Evolutionary conservation across 345 rosid species (phyloP).

Genomic region (Cardiospermum halicacabum): DNA sequence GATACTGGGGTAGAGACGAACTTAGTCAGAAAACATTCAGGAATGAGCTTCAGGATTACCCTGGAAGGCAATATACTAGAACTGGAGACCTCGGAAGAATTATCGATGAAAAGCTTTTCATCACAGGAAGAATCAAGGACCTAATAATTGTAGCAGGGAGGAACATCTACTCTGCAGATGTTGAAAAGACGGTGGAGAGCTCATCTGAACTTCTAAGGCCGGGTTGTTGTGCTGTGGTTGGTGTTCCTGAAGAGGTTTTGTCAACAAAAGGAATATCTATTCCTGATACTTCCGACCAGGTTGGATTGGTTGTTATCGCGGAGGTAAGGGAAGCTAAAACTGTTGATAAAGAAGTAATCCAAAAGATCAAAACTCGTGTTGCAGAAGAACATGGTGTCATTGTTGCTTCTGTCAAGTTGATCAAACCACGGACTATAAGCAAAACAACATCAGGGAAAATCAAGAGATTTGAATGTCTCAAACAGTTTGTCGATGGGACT

Average conservation of each 20-base stretch:
- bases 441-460: conserved; percentile 72
- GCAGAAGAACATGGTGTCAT: conserved; percentile 59
- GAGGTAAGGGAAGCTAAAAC: conserved; percentile 55
- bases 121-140: conserved; percentile 74
- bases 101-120: conserved; percentile 50
- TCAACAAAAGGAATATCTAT: conserved; percentile 50
- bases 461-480: conserved; percentile 69
- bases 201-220: conserved; percentile 52
- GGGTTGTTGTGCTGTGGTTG: conserved; percentile 67
- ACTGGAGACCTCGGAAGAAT: conserved; percentile 64
- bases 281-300: conserved; percentile 52
- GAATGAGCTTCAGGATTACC: conserved; percentile 33
- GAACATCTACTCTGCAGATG: conserved; percentile 64
- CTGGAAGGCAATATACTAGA: conserved; percentile 47
- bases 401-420: conserved; percentile 47
- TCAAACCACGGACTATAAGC: conserved; percentile 56
- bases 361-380: conserved; percentile 37
- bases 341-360: conserved; percentile 33
- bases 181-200: conserved; percentile 65
- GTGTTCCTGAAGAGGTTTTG: conserved; percentile 61
- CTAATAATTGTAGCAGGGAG: conserved; percentile 66
- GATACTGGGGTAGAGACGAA: conserved; percentile 65
- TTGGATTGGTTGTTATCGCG: conserved; percentile 67
- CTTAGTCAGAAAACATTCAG: conserved; percentile 44
- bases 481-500: conserved; percentile 49